phyloP scores from a whole-genome alignment of 495 filamentous ascomycete species.

The Pyrenula massariospora region DNA sequence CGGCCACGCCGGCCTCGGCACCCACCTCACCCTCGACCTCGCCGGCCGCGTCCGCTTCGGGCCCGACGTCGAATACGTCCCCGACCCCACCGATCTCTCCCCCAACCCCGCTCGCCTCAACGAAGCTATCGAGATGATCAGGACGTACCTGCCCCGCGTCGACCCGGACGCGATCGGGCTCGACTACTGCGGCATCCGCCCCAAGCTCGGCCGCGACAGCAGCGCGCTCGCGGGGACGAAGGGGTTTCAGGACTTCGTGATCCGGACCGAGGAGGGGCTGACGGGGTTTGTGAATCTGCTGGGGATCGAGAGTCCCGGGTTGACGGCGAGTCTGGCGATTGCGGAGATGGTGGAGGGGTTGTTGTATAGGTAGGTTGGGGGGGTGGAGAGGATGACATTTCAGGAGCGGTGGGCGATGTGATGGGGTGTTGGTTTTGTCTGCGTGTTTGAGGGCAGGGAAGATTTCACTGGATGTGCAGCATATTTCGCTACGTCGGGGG shows the following conservation, averaged over 20 bases:
- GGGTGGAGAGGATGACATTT: background rate
- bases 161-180: constrained; percentile 53
- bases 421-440: too few relatives aligned
- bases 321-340: constrained; percentile 85
- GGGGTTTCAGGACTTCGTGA: constrained; percentile 76
- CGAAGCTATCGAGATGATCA: constrained; percentile 63
- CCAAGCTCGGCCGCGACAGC: constrained; percentile 62
- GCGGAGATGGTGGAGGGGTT: constrained; percentile 68
- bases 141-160: constrained; percentile 64
- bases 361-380: constrained; percentile 40
- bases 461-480: too few relatives aligned
- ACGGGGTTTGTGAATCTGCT: constrained; percentile 84
- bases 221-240: constrained; percentile 44
- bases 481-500: too few relatives aligned
- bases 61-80: constrained; percentile 90
- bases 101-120: constrained; percentile 44
- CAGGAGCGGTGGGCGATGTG: too few relatives aligned
- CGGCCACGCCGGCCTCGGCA: constrained; percentile 75
- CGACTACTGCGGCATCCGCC: constrained; percentile 86
- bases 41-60: constrained; percentile 80
- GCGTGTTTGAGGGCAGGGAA: too few relatives aligned
- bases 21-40: constrained; percentile 87
- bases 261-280: constrained; percentile 69
- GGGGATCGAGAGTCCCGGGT: constrained; percentile 88
- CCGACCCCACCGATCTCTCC: constrained; percentile 43